Evolutionary conservation across 2,329 filamentous ascomycete species (phyloP), one percentile per base, ranked within the genome.

Genomic region (Akanthomyces lecanii): DNA sequence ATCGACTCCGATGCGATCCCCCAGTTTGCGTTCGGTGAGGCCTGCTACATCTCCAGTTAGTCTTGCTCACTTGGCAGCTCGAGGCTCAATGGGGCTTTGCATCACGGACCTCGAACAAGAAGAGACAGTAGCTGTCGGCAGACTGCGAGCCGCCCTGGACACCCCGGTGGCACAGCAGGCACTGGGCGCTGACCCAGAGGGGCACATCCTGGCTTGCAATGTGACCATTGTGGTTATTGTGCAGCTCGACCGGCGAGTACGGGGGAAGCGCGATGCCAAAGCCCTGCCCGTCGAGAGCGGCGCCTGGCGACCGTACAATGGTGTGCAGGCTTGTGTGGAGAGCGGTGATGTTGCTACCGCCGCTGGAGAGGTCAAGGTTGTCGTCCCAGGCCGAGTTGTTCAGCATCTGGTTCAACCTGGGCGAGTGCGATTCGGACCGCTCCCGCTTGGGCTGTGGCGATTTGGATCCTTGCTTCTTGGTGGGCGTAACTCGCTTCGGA

Each of bases 341-440:
- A 8, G 79, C 80, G 4, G 79, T 75, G 33, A 84, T 69, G 33
- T 74, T 71, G 52, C 71, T 69, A 4, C 74, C 74, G 1, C 72
- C 71, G 36, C 70, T 76, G 5, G 76, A 75, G n/a, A 84, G 66
- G 6, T 72, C 67, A 16, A 82, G 69, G 48, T 74, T 71, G 54
- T 83, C 78, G 52, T 81, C 74, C 83, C 82, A 85, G 1, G 82
- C 82, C 5, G 81, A 78, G 40, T 75, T 74, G 48, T 80, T 71
- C 14, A 82, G 81, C 44, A 77, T 73, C 21, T 36, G 61, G n/a
- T n/a, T 10, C 12, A 61, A 47, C 50, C 25, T 47, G 23, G 51
- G 60, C 33, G 60, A 62, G 11, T 58, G 42, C 36, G 57, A 64
- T 36, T 70, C 66, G 30, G 66, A 64, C 61, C 73, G 69, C 11